phyloP scores from a whole-genome alignment of 2,329 filamentous ascomycete species.

The Alternaria ventricosa region DNA sequence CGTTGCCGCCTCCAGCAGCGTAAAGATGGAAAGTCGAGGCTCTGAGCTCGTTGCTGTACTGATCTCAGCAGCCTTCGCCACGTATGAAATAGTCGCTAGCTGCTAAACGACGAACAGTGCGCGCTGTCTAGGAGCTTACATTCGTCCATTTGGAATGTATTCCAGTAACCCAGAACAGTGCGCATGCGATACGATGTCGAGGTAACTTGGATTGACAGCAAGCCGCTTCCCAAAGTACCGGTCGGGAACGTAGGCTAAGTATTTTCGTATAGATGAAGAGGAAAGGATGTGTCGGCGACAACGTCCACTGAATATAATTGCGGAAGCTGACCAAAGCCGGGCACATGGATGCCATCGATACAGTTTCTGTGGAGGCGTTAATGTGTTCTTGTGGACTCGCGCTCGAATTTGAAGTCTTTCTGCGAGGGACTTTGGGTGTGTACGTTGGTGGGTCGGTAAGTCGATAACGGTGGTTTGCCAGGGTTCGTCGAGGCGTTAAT shows the following conservation, averaged over 20 bases:
- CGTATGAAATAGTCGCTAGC: not conserved
- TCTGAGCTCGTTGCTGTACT: not conserved
- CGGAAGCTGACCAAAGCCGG: not conserved
- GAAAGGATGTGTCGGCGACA: not conserved
- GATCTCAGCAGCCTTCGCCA: not conserved
- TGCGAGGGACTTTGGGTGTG: not conserved
- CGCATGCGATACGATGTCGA: slow-evolving; percentile 11
- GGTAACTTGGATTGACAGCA: slow-evolving; percentile 13
- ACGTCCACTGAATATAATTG: not conserved
- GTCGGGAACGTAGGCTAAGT: not conserved
- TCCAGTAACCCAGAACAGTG: not conserved
- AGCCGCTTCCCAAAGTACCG: slow-evolving; percentile 15
- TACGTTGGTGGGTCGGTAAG: not conserved
- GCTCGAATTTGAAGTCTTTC: not conserved
- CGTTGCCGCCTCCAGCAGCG: slow-evolving; percentile 16
- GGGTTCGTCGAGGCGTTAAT: not conserved
- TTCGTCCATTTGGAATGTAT: not conserved
- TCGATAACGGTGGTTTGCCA: not conserved
- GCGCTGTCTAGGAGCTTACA: not conserved
- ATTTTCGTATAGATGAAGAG: not conserved
- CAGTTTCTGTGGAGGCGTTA: not conserved
- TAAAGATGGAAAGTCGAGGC: slow-evolving; percentile 14
- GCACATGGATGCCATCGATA: not conserved
- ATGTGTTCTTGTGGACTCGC: not conserved
- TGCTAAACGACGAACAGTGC: not conserved